Conservation (phyloP, 441 rosid genomes). For the Flueggea neowawraea region DNA sequence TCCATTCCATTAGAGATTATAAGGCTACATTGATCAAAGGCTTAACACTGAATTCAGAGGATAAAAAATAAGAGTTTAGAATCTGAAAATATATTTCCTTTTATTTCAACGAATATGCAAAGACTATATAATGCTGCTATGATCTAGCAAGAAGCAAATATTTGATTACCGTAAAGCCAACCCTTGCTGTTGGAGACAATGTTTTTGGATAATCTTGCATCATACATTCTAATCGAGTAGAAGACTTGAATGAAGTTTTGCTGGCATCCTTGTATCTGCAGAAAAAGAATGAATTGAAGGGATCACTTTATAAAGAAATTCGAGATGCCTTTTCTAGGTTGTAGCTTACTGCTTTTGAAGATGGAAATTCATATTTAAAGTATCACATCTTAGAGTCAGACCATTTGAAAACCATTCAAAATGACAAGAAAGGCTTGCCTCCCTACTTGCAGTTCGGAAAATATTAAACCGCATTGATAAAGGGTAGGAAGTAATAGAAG, state of each 20-base stretch:
- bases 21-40: too few species aligned
- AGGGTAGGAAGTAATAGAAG: constrained; percentile 13
- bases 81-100: not conserved
- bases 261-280: constrained; percentile 86
- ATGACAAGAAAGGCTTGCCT: not conserved
- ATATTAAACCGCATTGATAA: not conserved
- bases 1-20: too few species aligned
- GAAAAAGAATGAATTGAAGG: not conserved
- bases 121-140: not conserved
- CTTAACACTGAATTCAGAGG: too few species aligned
- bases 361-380: not conserved
- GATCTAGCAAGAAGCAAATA: not conserved
- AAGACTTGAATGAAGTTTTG: constrained; percentile 88
- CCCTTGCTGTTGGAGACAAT: constrained; percentile 78
- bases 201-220: constrained; percentile 99
- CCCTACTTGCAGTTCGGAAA: not conserved
- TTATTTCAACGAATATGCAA: not conserved
- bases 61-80: not conserved
- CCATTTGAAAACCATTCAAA: not conserved
- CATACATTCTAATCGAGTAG: constrained; percentile 97
- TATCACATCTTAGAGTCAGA: not conserved
- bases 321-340: too few species aligned
- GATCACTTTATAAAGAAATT: too few species aligned
- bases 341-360: not conserved
- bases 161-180: constrained; percentile 84